Evolutionary conservation across 2,329 filamentous ascomycete genomes (phyloP).

Genomic region (Blumeriella jaapii): DNA sequence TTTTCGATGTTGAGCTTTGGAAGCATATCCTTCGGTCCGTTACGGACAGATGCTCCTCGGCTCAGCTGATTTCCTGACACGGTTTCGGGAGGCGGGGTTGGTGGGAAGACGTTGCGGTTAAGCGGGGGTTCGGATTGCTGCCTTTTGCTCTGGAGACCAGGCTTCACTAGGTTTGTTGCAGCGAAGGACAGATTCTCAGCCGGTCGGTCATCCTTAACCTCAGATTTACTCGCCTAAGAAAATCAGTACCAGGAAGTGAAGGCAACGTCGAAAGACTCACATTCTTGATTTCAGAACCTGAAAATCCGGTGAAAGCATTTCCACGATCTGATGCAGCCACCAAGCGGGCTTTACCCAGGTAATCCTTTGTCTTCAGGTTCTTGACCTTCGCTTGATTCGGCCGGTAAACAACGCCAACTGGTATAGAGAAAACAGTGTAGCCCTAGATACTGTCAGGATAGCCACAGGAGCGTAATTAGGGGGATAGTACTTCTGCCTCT

Average conservation of each 20-base stretch:
- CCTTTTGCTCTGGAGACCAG: slow-evolving; percentile 65
- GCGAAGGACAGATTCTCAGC: slow-evolving; percentile 80
- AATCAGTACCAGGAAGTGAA: slow-evolving; percentile 6
- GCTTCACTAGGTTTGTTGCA: slow-evolving; percentile 85
- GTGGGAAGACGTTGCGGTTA: slow-evolving; percentile 76
- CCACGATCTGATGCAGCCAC: slow-evolving; percentile 75
- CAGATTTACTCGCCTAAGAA: slow-evolving; percentile 37
- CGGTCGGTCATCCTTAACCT: slow-evolving; percentile 67
- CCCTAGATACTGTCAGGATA: slow-evolving; percentile 45
- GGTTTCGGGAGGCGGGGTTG: slow-evolving; percentile 97
- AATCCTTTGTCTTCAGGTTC: slow-evolving; percentile 95
- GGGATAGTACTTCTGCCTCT: slow-evolving; percentile 64
- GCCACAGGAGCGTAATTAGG: neutral
- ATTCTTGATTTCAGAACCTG: slow-evolving; percentile 69
- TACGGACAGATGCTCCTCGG: slow-evolving; percentile 49
- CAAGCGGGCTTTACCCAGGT: slow-evolving; percentile 88
- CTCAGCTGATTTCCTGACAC: slow-evolving; percentile 31
- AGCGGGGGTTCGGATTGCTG: slow-evolving; percentile 78
- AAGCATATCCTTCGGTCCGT: slow-evolving; percentile 48
- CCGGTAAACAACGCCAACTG: slow-evolving; percentile 86
- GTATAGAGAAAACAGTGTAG: slow-evolving; percentile 97
- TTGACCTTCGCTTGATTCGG: slow-evolving; percentile 97
- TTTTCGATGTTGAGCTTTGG: slow-evolving; percentile 52
- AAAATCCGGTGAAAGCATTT: slow-evolving; percentile 74
- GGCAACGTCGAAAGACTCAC: slow-evolving; percentile 30